Conservation (phyloP, 1,284 basidiomycete species). For the Boletus holoroseus region DNA sequence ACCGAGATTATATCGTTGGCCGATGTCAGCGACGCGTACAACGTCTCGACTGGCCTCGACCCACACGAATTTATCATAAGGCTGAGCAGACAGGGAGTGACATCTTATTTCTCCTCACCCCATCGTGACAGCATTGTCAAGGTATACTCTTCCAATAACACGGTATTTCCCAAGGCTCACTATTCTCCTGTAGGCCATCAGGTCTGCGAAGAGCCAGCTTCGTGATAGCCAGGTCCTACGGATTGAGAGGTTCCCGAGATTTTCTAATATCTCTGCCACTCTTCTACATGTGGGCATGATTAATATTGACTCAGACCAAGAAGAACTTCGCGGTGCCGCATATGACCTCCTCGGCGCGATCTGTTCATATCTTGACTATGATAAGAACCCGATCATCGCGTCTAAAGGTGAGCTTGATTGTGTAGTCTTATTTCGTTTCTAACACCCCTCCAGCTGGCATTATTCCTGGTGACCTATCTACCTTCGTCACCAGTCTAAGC, state of each 20-base stretch:
- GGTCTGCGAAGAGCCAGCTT: constrained; percentile 63
- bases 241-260: constrained; percentile 65
- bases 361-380: constrained; percentile 72
- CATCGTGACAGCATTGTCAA: constrained; percentile 72
- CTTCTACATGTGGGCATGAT: constrained; percentile 78
- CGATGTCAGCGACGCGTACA: constrained; percentile 83
- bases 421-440: constrained; percentile 6
- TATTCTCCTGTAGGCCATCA: constrained; percentile 46
- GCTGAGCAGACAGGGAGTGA: constrained; percentile 61
- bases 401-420: constrained; percentile 52
- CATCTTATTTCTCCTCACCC: constrained; percentile 64
- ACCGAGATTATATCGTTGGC: constrained; percentile 73
- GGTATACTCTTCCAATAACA: constrained; percentile 36
- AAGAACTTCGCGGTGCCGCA: constrained; percentile 70
- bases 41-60: constrained; percentile 68
- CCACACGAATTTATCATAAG: constrained; percentile 79
- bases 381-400: constrained; percentile 61
- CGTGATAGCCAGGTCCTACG: constrained; percentile 52
- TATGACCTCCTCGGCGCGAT: constrained; percentile 76
- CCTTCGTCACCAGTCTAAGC: constrained; percentile 64
- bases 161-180: not conserved
- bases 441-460: constrained; percentile 49
- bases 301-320: constrained; percentile 67
- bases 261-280: constrained; percentile 79
- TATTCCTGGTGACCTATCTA: constrained; percentile 65